Evolutionary conservation across 331 rosid genomes (phyloP), one percentile per base, ranked within the genome.

Genomic region (Malus hybrid): DNA sequence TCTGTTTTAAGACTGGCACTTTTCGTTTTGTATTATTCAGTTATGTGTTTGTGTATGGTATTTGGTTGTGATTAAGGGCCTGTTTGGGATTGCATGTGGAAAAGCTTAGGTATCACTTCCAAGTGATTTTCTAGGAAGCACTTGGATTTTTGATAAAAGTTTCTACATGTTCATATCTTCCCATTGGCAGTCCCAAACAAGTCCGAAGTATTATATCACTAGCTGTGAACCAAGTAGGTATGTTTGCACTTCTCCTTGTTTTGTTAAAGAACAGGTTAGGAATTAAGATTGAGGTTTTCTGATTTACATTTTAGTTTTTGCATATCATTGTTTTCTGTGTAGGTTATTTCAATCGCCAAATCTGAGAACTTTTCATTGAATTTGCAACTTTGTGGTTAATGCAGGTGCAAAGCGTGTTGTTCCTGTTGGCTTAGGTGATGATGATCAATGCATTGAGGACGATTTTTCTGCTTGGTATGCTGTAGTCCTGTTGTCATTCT

Each of bases 361-460:
- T 71, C 22, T 61, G 32, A 10, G 42, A 10, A 60, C 15, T 3
- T 39, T 48, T 31, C 15, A 29, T 55, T 56, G 15, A 22, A 39
- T 73, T 76, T 54, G 29, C 74, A 14, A 70, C 50, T 70, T 19
- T 83, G 44, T 71, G 77, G 69, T 87, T 74, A 71, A 66, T 55
- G 59, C 87, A 95, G 99, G 99, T 82, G 99, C 93, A 39, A 92
- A 88, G 87, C 90, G 96, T 76, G 88, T 95, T 54, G 82, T 92
- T 82, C 80, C 93, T 2, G 69, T 87, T 80, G 99, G 99, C 73
- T 83, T 95, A 44, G 99, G 99, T 64, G 99, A 95, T 70, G 99
- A 95, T 81, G 99, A 95, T 77, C 99, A 92, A 79, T 92, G 98
- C 84, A 92, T 95, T 29, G 99, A 95, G 87, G 99, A 95, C 64